Percentiles rank a stretch among this genome's conserved stretches.
Conservation (phyloP, 108 stramenopile genomes). For the Stephanodiscus minutulus region DNA sequence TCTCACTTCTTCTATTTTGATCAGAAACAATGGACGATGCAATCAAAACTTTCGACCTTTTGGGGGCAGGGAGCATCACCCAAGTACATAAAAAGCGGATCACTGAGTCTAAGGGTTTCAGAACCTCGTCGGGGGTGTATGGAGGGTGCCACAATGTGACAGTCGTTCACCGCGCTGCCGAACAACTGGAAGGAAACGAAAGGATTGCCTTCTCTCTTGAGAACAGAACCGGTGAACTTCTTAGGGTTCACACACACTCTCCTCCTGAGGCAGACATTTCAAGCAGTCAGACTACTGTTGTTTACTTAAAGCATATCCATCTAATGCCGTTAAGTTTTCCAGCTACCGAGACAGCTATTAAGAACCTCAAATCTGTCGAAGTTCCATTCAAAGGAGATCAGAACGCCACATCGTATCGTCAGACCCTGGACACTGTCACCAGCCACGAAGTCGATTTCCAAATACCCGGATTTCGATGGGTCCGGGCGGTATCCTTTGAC, state of each 20-base stretch:
- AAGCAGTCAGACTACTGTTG: constrained; percentile 44
- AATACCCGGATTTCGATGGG: constrained; percentile 90
- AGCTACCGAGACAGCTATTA: constrained; percentile 83
- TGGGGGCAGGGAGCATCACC: constrained; percentile 10
- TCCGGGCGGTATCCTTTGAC: constrained; percentile 80
- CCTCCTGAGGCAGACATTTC: constrained; percentile 28
- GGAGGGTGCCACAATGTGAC: constrained; percentile 33
- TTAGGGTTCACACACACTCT: constrained; percentile 78
- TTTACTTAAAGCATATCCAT: constrained; percentile 80
- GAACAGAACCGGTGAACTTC: constrained; percentile 88
- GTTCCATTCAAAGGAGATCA: constrained; percentile 81
- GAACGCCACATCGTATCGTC: constrained; percentile 19
- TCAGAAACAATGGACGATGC: constrained; percentile 78
- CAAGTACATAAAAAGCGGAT: background rate
- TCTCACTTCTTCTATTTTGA: background rate
- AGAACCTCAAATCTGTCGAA: constrained; percentile 81
- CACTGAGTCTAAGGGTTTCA: background rate
- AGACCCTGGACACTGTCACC: constrained; percentile 2
- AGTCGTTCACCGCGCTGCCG: constrained; percentile 67
- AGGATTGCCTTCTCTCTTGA: constrained; percentile 89
- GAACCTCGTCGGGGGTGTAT: background rate
- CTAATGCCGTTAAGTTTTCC: constrained; percentile 76
- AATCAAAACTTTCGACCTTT: constrained; percentile 55
- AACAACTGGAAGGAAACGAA: constrained; percentile 57
- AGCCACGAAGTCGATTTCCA: constrained; percentile 86